Base-by-base conservation (phyloP, 2,329 filamentous ascomycete species). In the Fusarium nodosum region DNA sequence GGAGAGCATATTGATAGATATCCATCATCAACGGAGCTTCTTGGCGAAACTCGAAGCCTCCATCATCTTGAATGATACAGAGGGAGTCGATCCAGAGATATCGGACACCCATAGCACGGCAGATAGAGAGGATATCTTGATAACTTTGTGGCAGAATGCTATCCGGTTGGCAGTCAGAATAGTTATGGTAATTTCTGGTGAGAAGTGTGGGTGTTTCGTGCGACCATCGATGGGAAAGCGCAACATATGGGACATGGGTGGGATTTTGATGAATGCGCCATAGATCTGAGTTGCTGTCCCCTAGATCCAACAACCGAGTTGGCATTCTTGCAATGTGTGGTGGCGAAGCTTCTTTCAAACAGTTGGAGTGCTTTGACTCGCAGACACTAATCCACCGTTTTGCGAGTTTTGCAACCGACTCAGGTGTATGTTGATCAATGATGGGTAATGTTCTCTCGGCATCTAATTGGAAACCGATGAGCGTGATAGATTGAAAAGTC, bases 61-160 rank as follows among this genome's bases (percentile, higher is more conserved):
- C 5, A 0, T 45, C 30, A 3, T 58, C 10, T 2, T 58, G 56
- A 6, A 56, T 34, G 0, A 58, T 58, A 2, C 56, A 58, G 0
- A 58, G 52, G 7, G 50, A 58, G 11, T 58, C 56, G 8, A 57
- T 38, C 56, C 56, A 58, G 3, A 58, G 9, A 31, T 45, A 56
- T 1, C 0, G 12, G 0, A 58, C 18, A 0, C 2, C 3, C 4
- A 58, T 20, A 2, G 10, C 5, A 1, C 50, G 56, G 6, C 24
- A 58, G 1, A 56, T 56, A 0, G 16, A 20, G 0, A 58, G 15
- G 0, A 56, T 5, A 2, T 58, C 50, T 7, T 3, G 38, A 1
- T 18, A 58, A 5, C 3, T 28, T 0, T 56, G 56, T n/a, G 56
- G 56, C 3, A 58, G 6, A 1, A 11, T 3, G 4, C 1, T 30